Conservation (phyloP, 345 rosid species). For the Murraya paniculata region DNA sequence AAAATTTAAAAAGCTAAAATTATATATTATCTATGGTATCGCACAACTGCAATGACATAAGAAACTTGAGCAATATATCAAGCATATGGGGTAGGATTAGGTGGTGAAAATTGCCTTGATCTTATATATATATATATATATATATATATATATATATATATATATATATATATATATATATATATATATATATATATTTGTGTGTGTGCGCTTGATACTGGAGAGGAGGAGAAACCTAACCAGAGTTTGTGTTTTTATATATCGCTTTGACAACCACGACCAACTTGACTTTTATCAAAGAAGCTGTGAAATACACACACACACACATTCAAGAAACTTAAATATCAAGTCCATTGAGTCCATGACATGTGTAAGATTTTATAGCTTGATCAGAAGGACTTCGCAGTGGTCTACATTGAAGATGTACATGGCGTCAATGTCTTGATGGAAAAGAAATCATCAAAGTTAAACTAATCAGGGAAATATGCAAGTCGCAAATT, state of each 20-base stretch:
- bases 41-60: slow-evolving; percentile 30
- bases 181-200: background rate
- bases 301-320: background rate
- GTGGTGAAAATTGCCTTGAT: slow-evolving; percentile 21
- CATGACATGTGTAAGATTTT: slow-evolving; percentile 12
- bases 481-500: background rate
- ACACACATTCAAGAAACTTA: background rate
- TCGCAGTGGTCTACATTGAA: slow-evolving; percentile 2
- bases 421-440: slow-evolving; percentile 10
- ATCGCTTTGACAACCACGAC: slow-evolving; percentile 27
- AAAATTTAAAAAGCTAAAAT: background rate
- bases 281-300: slow-evolving; percentile 21
- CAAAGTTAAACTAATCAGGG: slow-evolving; percentile 14
- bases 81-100: slow-evolving; percentile 32
- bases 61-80: slow-evolving; percentile 22
- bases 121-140: background rate
- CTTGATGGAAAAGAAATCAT: slow-evolving; percentile 26
- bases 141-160: background rate
- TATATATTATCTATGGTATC: background rate
- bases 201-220: too few species aligned
- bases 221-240: slow-evolving; percentile 25
- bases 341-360: slow-evolving; percentile 10
- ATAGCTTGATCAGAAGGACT: background rate
- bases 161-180: background rate
- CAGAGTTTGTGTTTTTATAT: slow-evolving; percentile 4